Evolutionary conservation across 257 asterid genomes (phyloP), one percentile per base, ranked within the genome.

Genomic region (Solanum virginianum): DNA sequence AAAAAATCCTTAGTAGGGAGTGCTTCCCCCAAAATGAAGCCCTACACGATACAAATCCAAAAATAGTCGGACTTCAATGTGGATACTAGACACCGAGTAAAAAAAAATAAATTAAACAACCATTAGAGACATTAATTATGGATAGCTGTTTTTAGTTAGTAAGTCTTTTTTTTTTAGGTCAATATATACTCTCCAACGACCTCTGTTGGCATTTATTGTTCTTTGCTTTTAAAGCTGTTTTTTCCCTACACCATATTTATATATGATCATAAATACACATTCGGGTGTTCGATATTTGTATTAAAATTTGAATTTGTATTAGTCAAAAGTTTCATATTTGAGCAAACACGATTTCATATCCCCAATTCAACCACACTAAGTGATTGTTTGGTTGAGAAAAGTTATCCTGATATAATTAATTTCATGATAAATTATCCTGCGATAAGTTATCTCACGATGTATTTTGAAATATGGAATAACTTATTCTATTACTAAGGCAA

Each of bases 121-220:
- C 47, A 77, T 9, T 77, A 77, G 41, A 74, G n/a, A 51, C 7
- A 65, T 29, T 57, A 43, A 54, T 68, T 56, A 66, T 7, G 60
- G 13, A 7, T 84, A 85, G 80, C 81, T 86, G 63, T 43, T 22
- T 85, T 65, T 66, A 79, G 22, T 39, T 83, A 66, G 29, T 26
- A 20, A n/a, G 36, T 24, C 70, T 14, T n/a, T 24, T 49, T 49
- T 22, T 16, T 36, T 43, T 68, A 36, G 17, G 24, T 14, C 26
- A 15, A 32, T 68, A 68, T 70, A 18, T 10, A 59, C 88, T 72
- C 32, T 29, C 86, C 93, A 92, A 89, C 94, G 85, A 86, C 90
- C 77, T 86, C 75, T 86, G 91, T 4, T 82, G 91, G 89, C 93
- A 90, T 88, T 92, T 69, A 92, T 86, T 89, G 89, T 75, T 47